Percentiles rank a stretch among this genome's conserved stretches.
Conservation (phyloP, 139 green algal genomes). For the Chlorella sp. region DNA sequence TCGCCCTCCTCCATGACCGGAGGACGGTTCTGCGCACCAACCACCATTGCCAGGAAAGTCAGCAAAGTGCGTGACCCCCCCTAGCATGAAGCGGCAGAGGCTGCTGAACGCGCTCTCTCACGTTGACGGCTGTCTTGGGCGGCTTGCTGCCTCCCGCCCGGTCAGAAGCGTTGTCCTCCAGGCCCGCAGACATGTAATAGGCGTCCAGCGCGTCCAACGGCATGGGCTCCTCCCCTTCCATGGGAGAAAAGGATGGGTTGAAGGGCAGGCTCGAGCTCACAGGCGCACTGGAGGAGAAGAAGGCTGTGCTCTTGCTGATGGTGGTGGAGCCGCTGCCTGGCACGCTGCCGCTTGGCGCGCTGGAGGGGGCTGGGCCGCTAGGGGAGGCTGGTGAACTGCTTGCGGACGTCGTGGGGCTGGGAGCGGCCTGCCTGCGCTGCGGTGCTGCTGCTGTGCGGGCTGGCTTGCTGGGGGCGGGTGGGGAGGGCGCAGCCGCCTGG, state of each 20-base stretch:
- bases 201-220: background rate
- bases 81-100: too few relatives aligned
- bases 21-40: background rate
- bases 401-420: background rate
- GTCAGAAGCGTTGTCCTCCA: background rate
- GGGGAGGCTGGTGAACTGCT: too few relatives aligned
- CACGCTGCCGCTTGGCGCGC: background rate
- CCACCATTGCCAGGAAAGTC: too few relatives aligned
- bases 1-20: background rate
- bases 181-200: background rate
- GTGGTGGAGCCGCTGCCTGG: too few relatives aligned
- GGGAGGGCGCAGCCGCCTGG: background rate
- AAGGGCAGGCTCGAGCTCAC: background rate
- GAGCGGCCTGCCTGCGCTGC: background rate
- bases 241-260: constrained; percentile 1
- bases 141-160: background rate
- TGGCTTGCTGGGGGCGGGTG: too few relatives aligned
- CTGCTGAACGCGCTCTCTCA: too few relatives aligned
- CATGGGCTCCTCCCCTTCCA: constrained; percentile 1
- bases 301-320: too few relatives aligned
- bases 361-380: background rate
- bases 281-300: too few relatives aligned
- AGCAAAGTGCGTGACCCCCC: too few relatives aligned
- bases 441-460: background rate
- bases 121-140: background rate